Conservation (phyloP, 192 early-diverging fungal genomes). For the Diversispora eburnea region DNA sequence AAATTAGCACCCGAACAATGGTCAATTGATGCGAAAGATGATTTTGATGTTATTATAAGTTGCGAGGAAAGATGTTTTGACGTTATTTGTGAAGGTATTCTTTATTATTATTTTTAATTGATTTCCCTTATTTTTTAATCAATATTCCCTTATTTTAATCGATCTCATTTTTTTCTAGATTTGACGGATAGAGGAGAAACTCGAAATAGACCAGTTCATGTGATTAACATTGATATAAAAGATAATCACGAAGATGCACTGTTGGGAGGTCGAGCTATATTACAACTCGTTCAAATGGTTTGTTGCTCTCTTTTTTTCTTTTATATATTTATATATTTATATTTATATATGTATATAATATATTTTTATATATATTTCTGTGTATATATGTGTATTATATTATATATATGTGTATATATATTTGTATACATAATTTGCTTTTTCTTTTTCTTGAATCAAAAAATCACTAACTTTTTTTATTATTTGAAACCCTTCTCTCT, state of each 20-base stretch:
- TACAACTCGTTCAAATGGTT: conserved; percentile 75
- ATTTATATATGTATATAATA: background rate
- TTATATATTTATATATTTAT: background rate
- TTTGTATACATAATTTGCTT: no score
- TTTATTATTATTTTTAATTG: background rate
- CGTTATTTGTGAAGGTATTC: conserved; percentile 83
- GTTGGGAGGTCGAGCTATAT: conserved; percentile 79
- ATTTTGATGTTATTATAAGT: conserved; percentile 91
- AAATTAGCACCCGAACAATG: conserved; percentile 87
- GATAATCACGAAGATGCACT: conserved; percentile 90
- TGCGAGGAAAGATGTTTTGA: conserved; percentile 97
- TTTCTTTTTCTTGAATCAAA: no score
- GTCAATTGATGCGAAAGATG: conserved; percentile 60
- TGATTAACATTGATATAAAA: conserved; percentile 95
- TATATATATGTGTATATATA: no score
- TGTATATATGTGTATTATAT: no score
- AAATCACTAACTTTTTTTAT: no score
- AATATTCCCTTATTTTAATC: no score
- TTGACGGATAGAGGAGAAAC: conserved; percentile 64
- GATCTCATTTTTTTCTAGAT: conserved; percentile 47
- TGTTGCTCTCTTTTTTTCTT: conserved; percentile 12
- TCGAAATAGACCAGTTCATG: conserved; percentile 73
- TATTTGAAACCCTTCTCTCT: no score
- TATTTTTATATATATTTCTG: background rate
- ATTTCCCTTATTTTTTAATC: background rate